Base-by-base conservation (phyloP, 768 basidiomycete species). In the Auriculariales sp. region DNA sequence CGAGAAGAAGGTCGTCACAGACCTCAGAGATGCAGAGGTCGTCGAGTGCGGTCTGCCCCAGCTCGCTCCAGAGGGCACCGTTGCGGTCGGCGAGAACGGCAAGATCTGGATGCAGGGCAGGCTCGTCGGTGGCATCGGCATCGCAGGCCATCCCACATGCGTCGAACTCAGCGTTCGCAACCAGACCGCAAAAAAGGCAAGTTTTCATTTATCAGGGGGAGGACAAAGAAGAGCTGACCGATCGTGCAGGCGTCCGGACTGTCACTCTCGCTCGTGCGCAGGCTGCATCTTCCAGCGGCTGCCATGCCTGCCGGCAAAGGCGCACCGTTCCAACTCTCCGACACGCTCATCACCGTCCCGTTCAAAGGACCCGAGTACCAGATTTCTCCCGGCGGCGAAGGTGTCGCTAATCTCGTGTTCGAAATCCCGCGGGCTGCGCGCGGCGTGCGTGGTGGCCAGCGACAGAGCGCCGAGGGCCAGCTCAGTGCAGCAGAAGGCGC, bases 81-180 rank as follows among this genome's bases (percentile, higher is more conserved):
- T 82, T 2, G 70, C 75, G 7, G 75, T 90, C 24, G 83, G 79
- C 0, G 87, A 91, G 59, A 76, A 73, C 54, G 88, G 87, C 4
- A 87, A 82, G 62, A 71, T 91, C 28, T 86, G 83, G 79, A 73
- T 76, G 39, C 81, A 83, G 57, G 86, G 76, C 1, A 74, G 66
- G 49, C 59, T 91, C 15, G 64, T 83, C 22, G 81, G 77, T 29
- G 77, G 73, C 6, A 63, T 81, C 12, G 58, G 81, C 15, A 69
- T 86, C 6, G 75, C 81, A 28, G 87, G 87, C 7, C 75, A 79
- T 57, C 75, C 74, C 52, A 79, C 74, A 15, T 83, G 79, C 58
- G 68, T 90, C 35, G 81, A 87, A 57, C 63, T 91, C 48, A 77
- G 81, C 54, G 79, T 90, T 45, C 87, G 80, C 69, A 91, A 91